Conservation (phyloP, 495 filamentous ascomycete genomes). For the Lepraria neglecta region DNA sequence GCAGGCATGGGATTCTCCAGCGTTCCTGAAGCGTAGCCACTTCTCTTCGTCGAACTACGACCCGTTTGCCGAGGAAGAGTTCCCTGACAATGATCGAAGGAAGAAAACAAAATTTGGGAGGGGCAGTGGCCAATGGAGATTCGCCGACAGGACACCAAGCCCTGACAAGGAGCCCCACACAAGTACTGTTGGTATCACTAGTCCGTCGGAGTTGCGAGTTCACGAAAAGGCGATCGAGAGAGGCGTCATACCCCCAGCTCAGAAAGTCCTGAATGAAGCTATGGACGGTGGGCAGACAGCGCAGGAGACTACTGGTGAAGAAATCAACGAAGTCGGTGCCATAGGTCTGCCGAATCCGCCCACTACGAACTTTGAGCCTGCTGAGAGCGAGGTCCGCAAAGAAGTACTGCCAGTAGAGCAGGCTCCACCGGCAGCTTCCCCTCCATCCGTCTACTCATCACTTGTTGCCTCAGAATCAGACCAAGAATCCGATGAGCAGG, state of each 20-base stretch:
- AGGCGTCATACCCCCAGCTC: neutral
- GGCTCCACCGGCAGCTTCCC: neutral
- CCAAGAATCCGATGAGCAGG: neutral
- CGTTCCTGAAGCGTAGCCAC: slow-evolving; percentile 61
- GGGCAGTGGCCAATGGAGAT: slow-evolving; percentile 61
- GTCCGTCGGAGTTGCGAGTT: neutral
- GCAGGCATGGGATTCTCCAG: slow-evolving; percentile 63
- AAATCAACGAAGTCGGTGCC: neutral
- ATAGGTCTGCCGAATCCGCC: neutral
- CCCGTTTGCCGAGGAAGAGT: slow-evolving; percentile 64
- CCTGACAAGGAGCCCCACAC: slow-evolving; percentile 48
- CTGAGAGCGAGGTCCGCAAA: neutral
- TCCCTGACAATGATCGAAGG: slow-evolving; percentile 53
- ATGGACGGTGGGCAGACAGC: neutral
- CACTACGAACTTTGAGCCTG: neutral
- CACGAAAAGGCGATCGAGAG: neutral
- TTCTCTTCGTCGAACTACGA: slow-evolving; percentile 54
- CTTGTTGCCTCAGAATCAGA: neutral
- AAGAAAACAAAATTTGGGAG: slow-evolving; percentile 71
- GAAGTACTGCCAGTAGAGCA: neutral
- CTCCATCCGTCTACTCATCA: neutral
- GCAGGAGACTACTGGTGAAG: neutral
- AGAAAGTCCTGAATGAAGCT: neutral
- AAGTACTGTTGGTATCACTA: slow-evolving; percentile 35
- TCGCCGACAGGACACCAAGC: slow-evolving; percentile 59